phyloP scores from a whole-genome alignment of 169 alveolate species.

The Plasmodium gallinaceum region DNA sequence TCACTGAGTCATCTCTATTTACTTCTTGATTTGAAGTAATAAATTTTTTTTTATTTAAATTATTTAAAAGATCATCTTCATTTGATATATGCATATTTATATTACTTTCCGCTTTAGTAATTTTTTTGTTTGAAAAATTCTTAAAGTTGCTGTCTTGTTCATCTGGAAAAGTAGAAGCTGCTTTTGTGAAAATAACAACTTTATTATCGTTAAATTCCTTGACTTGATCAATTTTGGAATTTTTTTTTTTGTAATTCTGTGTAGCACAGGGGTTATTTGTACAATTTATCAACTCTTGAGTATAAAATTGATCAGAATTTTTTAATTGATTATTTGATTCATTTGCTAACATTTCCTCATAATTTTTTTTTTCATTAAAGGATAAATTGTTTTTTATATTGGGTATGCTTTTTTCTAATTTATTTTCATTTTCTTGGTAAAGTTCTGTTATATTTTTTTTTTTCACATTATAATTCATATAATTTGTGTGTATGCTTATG shows the following conservation, averaged over 20 bases:
- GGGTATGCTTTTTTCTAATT: background rate
- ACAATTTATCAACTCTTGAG: slow-evolving; percentile 3
- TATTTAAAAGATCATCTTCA: slow-evolving; percentile 4
- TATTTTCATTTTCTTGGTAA: slow-evolving; percentile 11
- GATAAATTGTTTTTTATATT: background rate
- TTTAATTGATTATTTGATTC: slow-evolving; percentile 6
- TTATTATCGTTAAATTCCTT: too few species aligned
- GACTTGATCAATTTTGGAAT: too few species aligned
- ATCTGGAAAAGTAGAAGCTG: background rate
- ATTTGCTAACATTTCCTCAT: background rate
- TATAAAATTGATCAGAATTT: background rate
- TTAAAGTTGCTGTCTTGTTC: background rate
- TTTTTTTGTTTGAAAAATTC: background rate
- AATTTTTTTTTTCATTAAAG: background rate
- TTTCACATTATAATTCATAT: background rate
- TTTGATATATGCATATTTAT: background rate
- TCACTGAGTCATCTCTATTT: background rate
- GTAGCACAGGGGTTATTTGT: background rate
- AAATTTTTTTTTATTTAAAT: background rate
- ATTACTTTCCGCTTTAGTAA: background rate
- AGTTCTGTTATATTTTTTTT: background rate
- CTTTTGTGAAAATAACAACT: too few species aligned
- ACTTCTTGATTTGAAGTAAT: background rate
- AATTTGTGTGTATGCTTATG: background rate
- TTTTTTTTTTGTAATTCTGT: too few species aligned